A percentile compares a stretch with the other conserved stretches of the same genome.
Conservation (phyloP, 2,329 filamentous ascomycete genomes). For the Claviceps maximensis region DNA sequence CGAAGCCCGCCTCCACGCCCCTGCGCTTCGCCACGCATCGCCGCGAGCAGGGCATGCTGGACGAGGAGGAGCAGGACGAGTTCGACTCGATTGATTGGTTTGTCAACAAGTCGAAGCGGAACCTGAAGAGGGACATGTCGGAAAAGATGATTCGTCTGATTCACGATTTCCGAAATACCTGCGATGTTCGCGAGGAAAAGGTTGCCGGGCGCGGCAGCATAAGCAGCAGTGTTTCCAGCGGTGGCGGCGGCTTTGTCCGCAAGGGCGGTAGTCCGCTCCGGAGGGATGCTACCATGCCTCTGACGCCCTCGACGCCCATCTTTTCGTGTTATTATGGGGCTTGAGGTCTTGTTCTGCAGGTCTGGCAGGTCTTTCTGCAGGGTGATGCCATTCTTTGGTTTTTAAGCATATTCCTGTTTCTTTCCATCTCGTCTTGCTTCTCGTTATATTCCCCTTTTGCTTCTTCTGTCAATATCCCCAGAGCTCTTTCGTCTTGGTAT, state of each 20-base stretch:
- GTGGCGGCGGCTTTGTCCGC: too few species aligned
- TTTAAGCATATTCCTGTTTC: neutral
- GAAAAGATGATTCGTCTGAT: conserved; percentile 4
- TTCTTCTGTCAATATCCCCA: too few species aligned
- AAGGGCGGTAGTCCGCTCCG: neutral
- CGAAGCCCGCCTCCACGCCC: conserved; percentile 22
- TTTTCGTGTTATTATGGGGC: conserved; percentile 4
- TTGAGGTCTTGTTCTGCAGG: too few species aligned
- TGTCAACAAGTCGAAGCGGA: conserved; percentile 2
- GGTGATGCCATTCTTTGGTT: neutral
- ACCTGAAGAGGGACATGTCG: conserved; percentile 1
- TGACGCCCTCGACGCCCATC: conserved; percentile 1
- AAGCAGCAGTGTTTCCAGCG: too few species aligned
- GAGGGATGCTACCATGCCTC: neutral
- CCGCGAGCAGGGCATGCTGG: conserved; percentile 10
- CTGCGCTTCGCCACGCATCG: conserved; percentile 26
- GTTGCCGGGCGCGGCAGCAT: too few species aligned
- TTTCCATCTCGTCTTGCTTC: too few species aligned
- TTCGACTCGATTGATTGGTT: conserved; percentile 18
- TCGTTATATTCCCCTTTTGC: too few species aligned
- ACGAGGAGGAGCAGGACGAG: conserved; percentile 24
- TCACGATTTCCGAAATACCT: conserved; percentile 1
- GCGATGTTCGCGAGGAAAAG: neutral
- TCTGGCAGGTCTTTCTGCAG: too few species aligned
- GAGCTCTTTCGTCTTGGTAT: too few species aligned